Evolutionary conservation across 1,284 basidiomycete species (phyloP), one percentile per base, ranked within the genome.

Genomic region (Bjerkandera adusta): DNA sequence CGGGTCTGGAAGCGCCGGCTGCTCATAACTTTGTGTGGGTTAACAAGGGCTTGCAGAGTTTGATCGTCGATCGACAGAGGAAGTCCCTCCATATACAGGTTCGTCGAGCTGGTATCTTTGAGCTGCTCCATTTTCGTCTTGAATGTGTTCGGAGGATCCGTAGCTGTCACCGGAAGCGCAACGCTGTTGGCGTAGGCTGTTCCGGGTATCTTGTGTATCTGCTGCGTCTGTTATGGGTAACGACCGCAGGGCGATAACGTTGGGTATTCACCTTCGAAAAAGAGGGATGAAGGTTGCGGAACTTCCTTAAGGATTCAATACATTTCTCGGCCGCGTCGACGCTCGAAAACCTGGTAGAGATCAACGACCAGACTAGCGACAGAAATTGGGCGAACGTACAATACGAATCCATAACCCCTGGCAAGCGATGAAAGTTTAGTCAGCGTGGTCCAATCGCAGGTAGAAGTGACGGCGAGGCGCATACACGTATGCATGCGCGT

Each of bases 351-450:
- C 85, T 89, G 51, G n/a, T n/a, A n/a, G n/a, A n/a, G n/a, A n/a
- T n/a, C n/a, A n/a, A n/a, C n/a, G n/a, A n/a, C n/a, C n/a, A n/a
- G n/a, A n/a, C n/a, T n/a, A n/a, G n/a, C n/a, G n/a, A n/a, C n/a
- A n/a, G n/a, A n/a, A n/a, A n/a, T n/a, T n/a, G n/a, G n/a, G n/a
- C n/a, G n/a, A n/a, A 62, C 85, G 67, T 56, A 89, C 85, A 89
- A 63, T 27, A 89, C 87, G 59, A 89, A 89, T 4, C 87, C 86
- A 59, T 89, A 89, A 5, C 87, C 86, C 39, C 85, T 88, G 60
- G 62, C 25, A 41, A 16, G 36, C 21, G 21, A 27, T 15, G 11
- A 18, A 12, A 3, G n/a, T 3, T 12, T 5, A 7, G 24, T 38
- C 36, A 38, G 36, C n/a, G 22, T n/a, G n/a, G n/a, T n/a, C n/a